A percentile compares a stretch with the other conserved stretches of the same genome.
These are phyloP conservation scores for Schizosaccharomyces japonicus DNA, from an alignment of 805 yeast genomes.

Conservation along the genomic window DNA sequence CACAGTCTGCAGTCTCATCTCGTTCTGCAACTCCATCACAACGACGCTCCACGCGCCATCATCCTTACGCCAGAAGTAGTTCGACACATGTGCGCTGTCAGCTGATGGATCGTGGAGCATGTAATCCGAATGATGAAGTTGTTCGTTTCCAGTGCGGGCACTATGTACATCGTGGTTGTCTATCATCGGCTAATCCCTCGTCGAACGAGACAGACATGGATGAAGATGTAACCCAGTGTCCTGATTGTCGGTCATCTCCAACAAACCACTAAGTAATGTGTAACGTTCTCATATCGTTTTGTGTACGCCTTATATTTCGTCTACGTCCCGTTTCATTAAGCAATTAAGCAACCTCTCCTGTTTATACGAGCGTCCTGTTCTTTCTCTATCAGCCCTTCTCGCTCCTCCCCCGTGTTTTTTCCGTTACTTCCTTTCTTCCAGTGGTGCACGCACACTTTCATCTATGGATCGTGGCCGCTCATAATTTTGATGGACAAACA, in stretches of 20 bases:
- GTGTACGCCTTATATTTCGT: too few relatives aligned
- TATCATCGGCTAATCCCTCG: not conserved
- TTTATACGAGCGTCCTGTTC: too few relatives aligned
- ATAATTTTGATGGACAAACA: too few relatives aligned
- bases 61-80: not conserved
- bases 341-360: too few relatives aligned
- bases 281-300: too few relatives aligned
- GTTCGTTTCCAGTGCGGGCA: not conserved
- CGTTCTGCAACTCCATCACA: not conserved
- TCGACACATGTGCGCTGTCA: not conserved
- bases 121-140: not conserved
- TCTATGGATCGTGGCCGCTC: too few relatives aligned
- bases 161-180: not conserved
- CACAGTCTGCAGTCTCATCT: too few relatives aligned
- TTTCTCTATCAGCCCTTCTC: too few relatives aligned
- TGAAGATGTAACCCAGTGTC: not conserved
- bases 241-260: not conserved
- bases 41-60: not conserved
- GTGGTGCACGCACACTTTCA: too few relatives aligned
- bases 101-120: not conserved
- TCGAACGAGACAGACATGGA: not conserved
- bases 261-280: not conserved
- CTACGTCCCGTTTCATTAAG: too few relatives aligned
- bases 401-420: too few relatives aligned
- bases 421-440: too few relatives aligned